Base-by-base conservation (phyloP, 768 basidiomycete species). In the Mycena chlorophos region DNA sequence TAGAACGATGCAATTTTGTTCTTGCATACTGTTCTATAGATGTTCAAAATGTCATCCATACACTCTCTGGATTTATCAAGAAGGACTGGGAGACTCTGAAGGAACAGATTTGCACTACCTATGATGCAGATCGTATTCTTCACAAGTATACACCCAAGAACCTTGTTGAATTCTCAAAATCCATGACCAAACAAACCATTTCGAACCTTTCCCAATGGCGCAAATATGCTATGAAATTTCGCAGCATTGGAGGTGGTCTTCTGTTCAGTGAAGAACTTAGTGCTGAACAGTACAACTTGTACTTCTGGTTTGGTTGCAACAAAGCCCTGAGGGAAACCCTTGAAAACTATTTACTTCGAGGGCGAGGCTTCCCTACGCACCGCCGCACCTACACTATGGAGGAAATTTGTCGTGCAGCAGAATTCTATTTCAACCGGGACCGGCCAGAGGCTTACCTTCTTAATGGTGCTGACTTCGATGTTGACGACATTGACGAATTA, bases 261-360 rank as follows among this genome's bases (percentile, higher is more conserved):
- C 16, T 26, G 3, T 10, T 19, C 13, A 3, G 22, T n/a, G 46
- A 29, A 3, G 46, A 49, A 23, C 25, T 49, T 3, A 54, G 13
- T 26, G 27, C 34, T 12, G 42, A 46, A n/a, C 19, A 45, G 3
- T 3, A 25, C 22, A 19, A 25, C 13, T 25, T 13, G 5, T 54
- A 54, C 39, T 54, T 54, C 28, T 54, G 52, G 52, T 28, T 54
- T 10, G 52, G 52, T 16, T 31, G 30, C 27, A 28, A 46, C 22
- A 23, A 20, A 3, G 26, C 31, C 17, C n/a, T 54, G 10, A 27
- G 52, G 16, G 6, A 2, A 25, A 19, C 12, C 19, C 29, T 53
- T 5, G 53, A 54, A 19, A n/a, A 17, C 12, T 31, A 28, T 19
- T 34, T 47, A 2, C 19, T 29, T 2, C 54, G 40, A 39, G 13